These are phyloP conservation scores for Lepiota venenata DNA, from an alignment of 768 basidiomycete genomes.

Conservation along the genomic window DNA sequence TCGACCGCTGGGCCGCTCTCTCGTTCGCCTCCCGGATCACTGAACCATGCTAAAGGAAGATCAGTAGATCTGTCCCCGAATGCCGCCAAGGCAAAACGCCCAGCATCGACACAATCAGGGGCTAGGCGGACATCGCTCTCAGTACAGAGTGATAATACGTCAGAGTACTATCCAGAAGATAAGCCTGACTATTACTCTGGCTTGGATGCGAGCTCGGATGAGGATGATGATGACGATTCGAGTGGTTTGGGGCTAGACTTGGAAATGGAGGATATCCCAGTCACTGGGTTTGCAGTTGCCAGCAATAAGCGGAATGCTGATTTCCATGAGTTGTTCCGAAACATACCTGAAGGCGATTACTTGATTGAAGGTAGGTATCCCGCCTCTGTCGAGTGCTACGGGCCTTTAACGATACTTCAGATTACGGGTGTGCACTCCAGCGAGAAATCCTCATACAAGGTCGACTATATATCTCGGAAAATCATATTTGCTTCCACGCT, in stretches of 20 bases:
- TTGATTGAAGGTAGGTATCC: conserved; percentile 84
- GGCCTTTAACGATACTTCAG: conserved; percentile 36
- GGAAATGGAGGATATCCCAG: conserved; percentile 77
- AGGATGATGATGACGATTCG: conserved; percentile 21
- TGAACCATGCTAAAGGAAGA: conserved; percentile 3
- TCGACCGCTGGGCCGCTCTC: conserved; percentile 17
- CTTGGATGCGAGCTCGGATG: conserved; percentile 30
- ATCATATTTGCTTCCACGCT: conserved; percentile 98
- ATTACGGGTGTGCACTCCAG: conserved; percentile 97
- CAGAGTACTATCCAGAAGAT: conserved; percentile 29
- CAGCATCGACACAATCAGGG: conserved; percentile 1
- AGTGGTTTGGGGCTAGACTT: conserved; percentile 40
- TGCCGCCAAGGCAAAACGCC: conserved; percentile 23
- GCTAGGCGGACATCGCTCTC: conserved; percentile 21
- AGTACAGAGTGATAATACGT: conserved; percentile 24
- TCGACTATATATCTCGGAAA: conserved; percentile 94
- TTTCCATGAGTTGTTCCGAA: conserved; percentile 91
- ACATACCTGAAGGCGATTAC: conserved; percentile 92
- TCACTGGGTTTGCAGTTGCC: conserved; percentile 96
- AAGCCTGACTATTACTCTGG: conserved; percentile 37
- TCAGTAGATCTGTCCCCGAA: conserved; percentile 28
- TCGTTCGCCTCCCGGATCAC: conserved; percentile 22
- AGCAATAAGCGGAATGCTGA: conserved; percentile 93
- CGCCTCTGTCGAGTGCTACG: conserved; percentile 8
- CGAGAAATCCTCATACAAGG: conserved; percentile 97